phyloP scores from a whole-genome alignment of 2,329 filamentous ascomycete species.

The Cadophora luteo-olivacea region DNA sequence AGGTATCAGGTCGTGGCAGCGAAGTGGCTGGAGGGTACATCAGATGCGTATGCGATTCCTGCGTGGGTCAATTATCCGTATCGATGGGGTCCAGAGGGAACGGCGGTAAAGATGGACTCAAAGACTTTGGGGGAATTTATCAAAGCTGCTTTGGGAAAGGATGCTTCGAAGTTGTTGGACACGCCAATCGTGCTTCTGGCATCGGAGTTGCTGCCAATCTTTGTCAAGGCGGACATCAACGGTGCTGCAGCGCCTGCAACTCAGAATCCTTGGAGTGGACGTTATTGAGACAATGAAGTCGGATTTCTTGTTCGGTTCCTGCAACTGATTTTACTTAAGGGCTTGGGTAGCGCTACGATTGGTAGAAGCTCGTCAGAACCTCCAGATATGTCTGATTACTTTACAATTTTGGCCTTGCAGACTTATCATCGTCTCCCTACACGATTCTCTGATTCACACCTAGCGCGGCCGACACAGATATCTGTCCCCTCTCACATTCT shows the following conservation, averaged over 20 bases:
- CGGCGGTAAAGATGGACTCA: constrained; percentile 32
- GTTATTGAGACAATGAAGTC: constrained; percentile 24
- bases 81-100: constrained; percentile 38
- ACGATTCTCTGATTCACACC: constrained; percentile 23
- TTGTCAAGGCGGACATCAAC: constrained; percentile 37
- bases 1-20: constrained; percentile 32
- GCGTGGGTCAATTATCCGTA: constrained; percentile 37
- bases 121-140: constrained; percentile 32
- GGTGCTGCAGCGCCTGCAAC: constrained; percentile 30
- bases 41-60: constrained; percentile 28
- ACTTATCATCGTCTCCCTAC: constrained; percentile 11
- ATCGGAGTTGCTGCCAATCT: constrained; percentile 34
- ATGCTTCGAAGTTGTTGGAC: constrained; percentile 24
- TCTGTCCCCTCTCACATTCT: too few relatives aligned
- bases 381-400: not conserved
- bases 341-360: not conserved
- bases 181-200: constrained; percentile 32
- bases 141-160: constrained; percentile 29
- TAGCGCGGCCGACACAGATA: not conserved
- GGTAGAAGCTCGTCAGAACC: not conserved
- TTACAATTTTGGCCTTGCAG: not conserved
- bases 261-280: constrained; percentile 34
- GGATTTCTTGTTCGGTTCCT: not conserved
- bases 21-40: constrained; percentile 31
- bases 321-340: too few relatives aligned